These are phyloP conservation scores for Volvox carteri DNA, from an alignment of 163 green algal genomes.

Conservation along the genomic window DNA sequence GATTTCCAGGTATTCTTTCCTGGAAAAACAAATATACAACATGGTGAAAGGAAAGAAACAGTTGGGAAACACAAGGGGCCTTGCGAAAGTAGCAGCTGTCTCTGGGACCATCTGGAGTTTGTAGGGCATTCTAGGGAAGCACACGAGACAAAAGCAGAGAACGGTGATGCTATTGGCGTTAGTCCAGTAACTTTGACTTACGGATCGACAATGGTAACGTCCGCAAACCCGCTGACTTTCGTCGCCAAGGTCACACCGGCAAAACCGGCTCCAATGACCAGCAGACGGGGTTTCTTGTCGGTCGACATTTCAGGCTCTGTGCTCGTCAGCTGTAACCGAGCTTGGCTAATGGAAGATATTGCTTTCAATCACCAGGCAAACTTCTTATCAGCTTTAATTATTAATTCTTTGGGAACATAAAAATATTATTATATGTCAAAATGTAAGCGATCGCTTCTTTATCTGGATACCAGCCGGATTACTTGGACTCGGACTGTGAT, in stretches of 20 bases:
- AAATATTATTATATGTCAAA: background rate
- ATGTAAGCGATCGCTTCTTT: background rate
- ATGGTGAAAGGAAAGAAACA: no score
- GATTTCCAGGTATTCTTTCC: constrained; percentile 39
- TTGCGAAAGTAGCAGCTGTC: no score
- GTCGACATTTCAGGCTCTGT: background rate
- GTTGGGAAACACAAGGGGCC: no score
- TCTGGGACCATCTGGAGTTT: no score
- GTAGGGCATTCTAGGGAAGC: no score
- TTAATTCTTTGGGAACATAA: background rate
- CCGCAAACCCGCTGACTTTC: background rate
- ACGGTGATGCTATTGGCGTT: no score
- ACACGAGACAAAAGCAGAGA: no score
- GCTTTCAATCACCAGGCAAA: background rate
- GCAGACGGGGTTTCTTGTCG: background rate
- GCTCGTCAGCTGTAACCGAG: background rate
- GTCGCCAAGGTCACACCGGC: constrained; percentile 8
- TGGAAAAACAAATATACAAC: no score
- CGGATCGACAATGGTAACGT: constrained; percentile 43
- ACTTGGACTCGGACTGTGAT: background rate
- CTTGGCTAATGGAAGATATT: no score
- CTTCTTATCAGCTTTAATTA: background rate
- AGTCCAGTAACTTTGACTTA: constrained; percentile 25
- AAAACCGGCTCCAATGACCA: constrained; percentile 34
- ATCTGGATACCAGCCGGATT: background rate